These are phyloP conservation scores for Pinus albicaulis DNA, from an alignment of 75 land plant species.

Conservation along the genomic window DNA sequence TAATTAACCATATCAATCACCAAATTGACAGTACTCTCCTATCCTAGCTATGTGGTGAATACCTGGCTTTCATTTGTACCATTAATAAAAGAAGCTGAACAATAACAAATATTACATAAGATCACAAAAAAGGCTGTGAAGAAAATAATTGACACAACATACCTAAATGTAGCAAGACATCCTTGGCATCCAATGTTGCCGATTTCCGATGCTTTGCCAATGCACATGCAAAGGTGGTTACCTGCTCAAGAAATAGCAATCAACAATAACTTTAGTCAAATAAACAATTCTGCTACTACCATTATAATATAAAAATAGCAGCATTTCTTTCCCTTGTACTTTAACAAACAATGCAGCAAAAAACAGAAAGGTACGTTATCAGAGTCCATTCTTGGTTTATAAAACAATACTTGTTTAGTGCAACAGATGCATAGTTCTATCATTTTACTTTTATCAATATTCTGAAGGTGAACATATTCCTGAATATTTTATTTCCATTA, in stretches of 20 bases:
- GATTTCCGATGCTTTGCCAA: slow-evolving; percentile 90
- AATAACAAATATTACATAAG: background rate
- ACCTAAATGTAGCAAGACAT: slow-evolving; percentile 77
- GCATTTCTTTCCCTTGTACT: too few relatives aligned
- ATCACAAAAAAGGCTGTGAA: background rate
- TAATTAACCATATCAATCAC: background rate
- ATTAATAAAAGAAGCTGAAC: slow-evolving; percentile 1
- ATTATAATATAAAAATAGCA: too few relatives aligned
- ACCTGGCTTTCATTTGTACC: background rate
- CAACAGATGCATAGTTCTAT: too few relatives aligned
- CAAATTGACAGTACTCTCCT: background rate
- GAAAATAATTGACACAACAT: background rate
- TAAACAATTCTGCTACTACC: too few relatives aligned
- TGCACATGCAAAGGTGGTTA: slow-evolving; percentile 72
- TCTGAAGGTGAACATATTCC: too few relatives aligned
- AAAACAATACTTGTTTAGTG: too few relatives aligned
- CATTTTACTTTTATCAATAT: too few relatives aligned
- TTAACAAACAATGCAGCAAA: too few relatives aligned
- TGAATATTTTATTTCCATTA: too few relatives aligned
- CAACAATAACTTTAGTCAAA: too few relatives aligned
- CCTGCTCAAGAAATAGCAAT: slow-evolving; percentile 27
- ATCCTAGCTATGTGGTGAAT: background rate
- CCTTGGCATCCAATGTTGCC: slow-evolving; percentile 69
- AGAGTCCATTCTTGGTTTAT: too few relatives aligned
- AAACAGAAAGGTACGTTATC: too few relatives aligned